Evolutionary conservation across 495 filamentous ascomycete species (phyloP).

Genomic region (Immersiella caudata): DNA sequence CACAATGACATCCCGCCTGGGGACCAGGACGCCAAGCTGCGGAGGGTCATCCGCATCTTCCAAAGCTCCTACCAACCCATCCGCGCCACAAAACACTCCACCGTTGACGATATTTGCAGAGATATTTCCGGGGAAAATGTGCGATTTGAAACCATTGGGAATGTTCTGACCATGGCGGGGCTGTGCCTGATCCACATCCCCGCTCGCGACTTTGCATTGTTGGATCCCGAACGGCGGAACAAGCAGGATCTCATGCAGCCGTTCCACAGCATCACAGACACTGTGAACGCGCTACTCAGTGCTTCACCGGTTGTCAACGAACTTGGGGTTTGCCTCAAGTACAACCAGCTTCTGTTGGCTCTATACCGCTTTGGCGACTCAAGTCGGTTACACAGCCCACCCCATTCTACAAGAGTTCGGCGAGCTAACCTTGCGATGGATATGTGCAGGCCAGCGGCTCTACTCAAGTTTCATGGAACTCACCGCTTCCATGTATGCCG

Average conservation of each 20-base stretch:
- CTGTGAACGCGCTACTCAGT: constrained; percentile 8
- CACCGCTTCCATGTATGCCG: constrained; percentile 18
- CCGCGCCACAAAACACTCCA: constrained; percentile 12
- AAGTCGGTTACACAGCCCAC: background rate
- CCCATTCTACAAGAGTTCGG: background rate
- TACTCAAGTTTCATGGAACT: constrained; percentile 21
- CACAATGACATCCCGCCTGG: background rate
- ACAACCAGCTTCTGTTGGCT: constrained; percentile 20
- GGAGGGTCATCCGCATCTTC: constrained; percentile 20
- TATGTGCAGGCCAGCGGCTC: constrained; percentile 13
- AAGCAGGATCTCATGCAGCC: constrained; percentile 17
- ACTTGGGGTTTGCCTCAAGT: constrained; percentile 19
- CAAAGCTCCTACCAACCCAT: constrained; percentile 22
- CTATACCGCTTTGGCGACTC: constrained; percentile 23
- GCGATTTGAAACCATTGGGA: constrained; percentile 18
- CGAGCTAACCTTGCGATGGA: background rate
- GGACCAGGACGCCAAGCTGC: constrained; percentile 18
- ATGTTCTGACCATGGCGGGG: constrained; percentile 18
- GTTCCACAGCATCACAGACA: constrained; percentile 17
- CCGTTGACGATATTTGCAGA: constrained; percentile 15
- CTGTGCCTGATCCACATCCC: constrained; percentile 19
- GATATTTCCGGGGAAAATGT: constrained; percentile 17
- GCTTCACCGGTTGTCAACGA: constrained; percentile 20
- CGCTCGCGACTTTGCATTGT: constrained; percentile 8
- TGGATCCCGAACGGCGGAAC: constrained; percentile 16